These are phyloP conservation scores for Dothidotthia symphoricarpi DNA, from an alignment of 2,329 filamentous ascomycete species.

Conservation along the genomic window DNA sequence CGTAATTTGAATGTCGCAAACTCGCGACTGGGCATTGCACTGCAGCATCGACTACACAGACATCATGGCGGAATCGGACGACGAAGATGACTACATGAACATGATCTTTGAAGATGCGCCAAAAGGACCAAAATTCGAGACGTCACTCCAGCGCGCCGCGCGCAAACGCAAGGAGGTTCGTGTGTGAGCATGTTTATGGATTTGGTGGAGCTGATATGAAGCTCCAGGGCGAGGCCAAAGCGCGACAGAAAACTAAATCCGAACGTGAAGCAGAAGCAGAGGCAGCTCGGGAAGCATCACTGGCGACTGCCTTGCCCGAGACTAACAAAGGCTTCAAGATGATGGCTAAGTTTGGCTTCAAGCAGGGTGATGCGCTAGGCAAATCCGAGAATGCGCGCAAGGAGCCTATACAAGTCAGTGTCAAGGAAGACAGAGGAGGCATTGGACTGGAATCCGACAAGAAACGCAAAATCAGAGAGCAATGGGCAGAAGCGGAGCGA, in stretches of 20 bases:
- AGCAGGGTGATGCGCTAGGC: conserved; percentile 71
- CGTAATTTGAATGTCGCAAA: conserved; percentile 7
- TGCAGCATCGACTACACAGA: neutral
- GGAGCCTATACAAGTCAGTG: conserved; percentile 72
- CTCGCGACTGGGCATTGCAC: conserved; percentile 5
- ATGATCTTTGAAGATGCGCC: conserved; percentile 78
- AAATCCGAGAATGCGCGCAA: conserved; percentile 54
- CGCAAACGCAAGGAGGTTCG: conserved; percentile 54
- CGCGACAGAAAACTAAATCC: conserved; percentile 67
- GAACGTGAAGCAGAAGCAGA: conserved; percentile 75
- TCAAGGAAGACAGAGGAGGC: conserved; percentile 78
- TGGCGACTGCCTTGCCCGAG: conserved; percentile 68
- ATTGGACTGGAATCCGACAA: conserved; percentile 81
- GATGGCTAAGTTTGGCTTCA: conserved; percentile 96
- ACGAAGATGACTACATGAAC: conserved; percentile 95
- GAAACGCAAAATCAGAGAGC: conserved; percentile 65
- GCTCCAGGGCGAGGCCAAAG: conserved; percentile 29
- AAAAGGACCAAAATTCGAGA: conserved; percentile 53
- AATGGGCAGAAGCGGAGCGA: conserved; percentile 35
- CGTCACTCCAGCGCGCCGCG: conserved; percentile 59
- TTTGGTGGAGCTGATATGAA: conserved; percentile 12
- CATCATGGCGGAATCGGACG: conserved; percentile 52
- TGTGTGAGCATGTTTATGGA: neutral
- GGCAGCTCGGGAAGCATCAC: conserved; percentile 69
- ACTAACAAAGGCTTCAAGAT: conserved; percentile 87